Base-by-base conservation (phyloP, 352 stramenopile genomes). In the Phytophthora boehmeriae region DNA sequence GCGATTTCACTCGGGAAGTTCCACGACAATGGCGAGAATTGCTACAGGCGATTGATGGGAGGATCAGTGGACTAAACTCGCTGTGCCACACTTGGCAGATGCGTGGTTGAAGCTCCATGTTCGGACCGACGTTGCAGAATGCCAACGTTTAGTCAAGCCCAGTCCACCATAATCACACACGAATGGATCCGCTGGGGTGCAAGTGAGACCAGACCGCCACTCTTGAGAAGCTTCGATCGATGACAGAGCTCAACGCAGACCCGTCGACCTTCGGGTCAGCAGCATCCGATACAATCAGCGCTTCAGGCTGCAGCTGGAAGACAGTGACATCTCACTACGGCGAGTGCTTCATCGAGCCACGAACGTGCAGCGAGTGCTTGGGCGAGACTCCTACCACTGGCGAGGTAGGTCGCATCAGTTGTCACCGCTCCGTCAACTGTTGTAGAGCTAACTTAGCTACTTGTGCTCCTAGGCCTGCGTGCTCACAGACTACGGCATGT, bases 351-450 rank as follows among this genome's bases (percentile, higher is more conserved):
- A 35, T 75, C 1, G 34, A 66, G 39, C 62, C 73, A 25, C 66
- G 69, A 22, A 76, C 62, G 19, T 81, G 73, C 36, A 53, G 44
- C 25, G 73, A 81, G 34, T 81, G 73, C 55, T 45, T 81, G 23
- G 61, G 69, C 28, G 50, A 52, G 38, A 45, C 42, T 45, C 66
- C 67, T 4, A 68, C 65, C 20, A 75, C 58, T n/a, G 51, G 66
- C 48, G 57, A 78, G 46, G 73, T 81, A 55, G 3, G 28, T 4
- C 22, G 25, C 25, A 30, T 6, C 25, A 30, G 6, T 22, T 28
- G 41, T 44, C 27, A 20, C 32, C 17, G 9, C 34, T 4, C 8
- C 34, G 25, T 17, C 19, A 23, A 23, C 2, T 25, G 19, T 23
- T 9, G 4, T 1, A 20, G 25, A 10, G 23, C 22, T 47, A 19